Base-by-base conservation (phyloP, 1,139 yeast species). In the Geotrichum bryndzae region DNA sequence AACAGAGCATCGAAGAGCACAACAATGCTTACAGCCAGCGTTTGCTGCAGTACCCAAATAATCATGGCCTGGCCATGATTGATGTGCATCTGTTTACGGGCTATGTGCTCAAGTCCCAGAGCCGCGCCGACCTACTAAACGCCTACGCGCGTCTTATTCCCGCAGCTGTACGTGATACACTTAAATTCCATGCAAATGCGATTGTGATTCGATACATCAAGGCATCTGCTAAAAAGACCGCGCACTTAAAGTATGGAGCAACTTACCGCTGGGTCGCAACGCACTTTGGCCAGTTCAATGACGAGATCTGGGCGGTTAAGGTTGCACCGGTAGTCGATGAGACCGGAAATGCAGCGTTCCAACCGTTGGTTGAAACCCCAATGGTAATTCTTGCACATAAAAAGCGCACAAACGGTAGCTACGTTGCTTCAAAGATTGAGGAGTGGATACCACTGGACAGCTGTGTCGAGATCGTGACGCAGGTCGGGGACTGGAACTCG, bases 1-100 rank as follows among this genome's bases (percentile, higher is more conserved):
- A 69, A 25, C 67, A 68, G 5, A 69, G 72, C 46, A 51, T 76
- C 2, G 69, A 68, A 4, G 66, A 65, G 11, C 79, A 76, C 63
- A 77, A 76, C 59, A 61, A 63, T 5, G 65, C 69, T 13, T 67
- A 53, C 48, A 45, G 11, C n/a, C 50, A 33, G 22, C 33, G 33
- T 11, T 29, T 48, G 15, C 45, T 56, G 15, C 18, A 35, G 13
- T 48, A 51, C 7, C 59, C 59, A 5, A n/a, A 25, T 15, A 31
- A n/a, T 5, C 57, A 52, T 31, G 57, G 59, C 2, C 56, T 53
- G 13, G 54, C 25, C 3, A 10, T 53, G 8, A 25, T 51, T 4
- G 58, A 60, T 18, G 53, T 53, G n/a, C 59, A 56, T 45, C 35
- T 60, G 13, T 60, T 60, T 35, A 60, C 59, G 1, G 62, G 62